These are phyloP conservation scores for Bolboschoenoplectus hybrid DNA, from an alignment of 202 grass and related monocot species.

Conservation along the genomic window DNA sequence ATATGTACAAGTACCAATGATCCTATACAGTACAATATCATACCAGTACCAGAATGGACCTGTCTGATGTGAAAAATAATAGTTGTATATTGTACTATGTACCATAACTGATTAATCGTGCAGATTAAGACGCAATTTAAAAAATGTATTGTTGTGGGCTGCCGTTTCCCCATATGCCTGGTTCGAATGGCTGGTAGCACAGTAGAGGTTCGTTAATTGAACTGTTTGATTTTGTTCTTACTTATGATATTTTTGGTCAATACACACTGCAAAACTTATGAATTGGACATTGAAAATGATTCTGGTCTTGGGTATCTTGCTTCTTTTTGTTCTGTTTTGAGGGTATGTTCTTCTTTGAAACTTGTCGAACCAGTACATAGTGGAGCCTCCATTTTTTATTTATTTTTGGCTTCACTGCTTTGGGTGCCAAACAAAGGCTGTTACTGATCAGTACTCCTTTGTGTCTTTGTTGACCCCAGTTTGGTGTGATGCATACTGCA, in stretches of 20 bases:
- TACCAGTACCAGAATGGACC: background rate
- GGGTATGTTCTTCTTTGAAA: background rate
- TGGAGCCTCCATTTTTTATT: background rate
- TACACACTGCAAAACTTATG: background rate
- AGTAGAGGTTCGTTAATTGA: constrained; percentile 63
- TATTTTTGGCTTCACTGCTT: background rate
- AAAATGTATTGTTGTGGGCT: constrained; percentile 61
- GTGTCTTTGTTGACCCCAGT: background rate
- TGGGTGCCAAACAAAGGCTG: background rate
- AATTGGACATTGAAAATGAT: background rate
- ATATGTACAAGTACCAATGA: background rate
- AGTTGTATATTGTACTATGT: background rate
- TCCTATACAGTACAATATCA: constrained; percentile 9
- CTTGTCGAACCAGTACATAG: background rate
- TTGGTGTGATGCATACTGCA: background rate
- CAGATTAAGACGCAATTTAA: constrained; percentile 62
- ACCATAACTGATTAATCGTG: constrained; percentile 25
- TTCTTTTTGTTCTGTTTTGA: background rate
- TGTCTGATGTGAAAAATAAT: constrained; percentile 19
- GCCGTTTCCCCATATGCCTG: constrained; percentile 72
- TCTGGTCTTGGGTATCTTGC: background rate
- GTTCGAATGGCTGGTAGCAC: constrained; percentile 51
- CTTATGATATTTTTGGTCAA: background rate
- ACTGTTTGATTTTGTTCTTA: constrained; percentile 27
- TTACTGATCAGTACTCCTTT: background rate